Conservation (phyloP, 345 rosid species). For the Chamaenerion angustifolium region DNA sequence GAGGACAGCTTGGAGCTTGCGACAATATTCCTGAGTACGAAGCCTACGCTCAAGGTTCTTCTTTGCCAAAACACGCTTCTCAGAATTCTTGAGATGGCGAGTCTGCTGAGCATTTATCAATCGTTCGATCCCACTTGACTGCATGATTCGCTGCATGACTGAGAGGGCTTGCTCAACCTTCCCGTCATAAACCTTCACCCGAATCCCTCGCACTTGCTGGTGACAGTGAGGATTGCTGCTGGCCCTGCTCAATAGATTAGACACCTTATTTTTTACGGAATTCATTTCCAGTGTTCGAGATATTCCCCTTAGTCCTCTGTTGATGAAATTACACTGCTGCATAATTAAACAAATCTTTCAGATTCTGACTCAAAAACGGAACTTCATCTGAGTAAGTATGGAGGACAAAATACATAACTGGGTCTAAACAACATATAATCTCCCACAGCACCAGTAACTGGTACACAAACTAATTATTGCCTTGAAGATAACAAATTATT, state of each 20-base stretch:
- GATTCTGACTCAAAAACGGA: no score
- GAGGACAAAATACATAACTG: no score
- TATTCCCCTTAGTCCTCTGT: background rate
- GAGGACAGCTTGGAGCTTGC: slow-evolving; percentile 69
- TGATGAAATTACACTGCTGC: no score
- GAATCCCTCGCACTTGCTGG: slow-evolving; percentile 70
- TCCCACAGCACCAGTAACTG: no score
- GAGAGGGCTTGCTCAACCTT: slow-evolving; percentile 57
- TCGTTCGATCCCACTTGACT: slow-evolving; percentile 77
- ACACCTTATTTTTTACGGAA: slow-evolving; percentile 9
- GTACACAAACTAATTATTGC: no score
- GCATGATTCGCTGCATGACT: slow-evolving; percentile 69
- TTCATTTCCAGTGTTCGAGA: slow-evolving; percentile 11
- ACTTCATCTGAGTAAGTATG: no score
- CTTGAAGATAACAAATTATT: no score
- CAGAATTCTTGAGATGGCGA: slow-evolving; percentile 76
- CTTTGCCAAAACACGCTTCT: slow-evolving; percentile 79
- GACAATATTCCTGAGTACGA: slow-evolving; percentile 56
- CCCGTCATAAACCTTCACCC: slow-evolving; percentile 56
- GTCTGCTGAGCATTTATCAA: slow-evolving; percentile 51
- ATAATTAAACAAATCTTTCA: no score
- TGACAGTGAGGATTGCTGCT: slow-evolving; percentile 10
- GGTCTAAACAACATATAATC: no score
- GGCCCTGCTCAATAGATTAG: slow-evolving; percentile 8
- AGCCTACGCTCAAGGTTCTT: slow-evolving; percentile 54